Evolutionary conservation across 2,329 filamentous ascomycete genomes (phyloP).

Genomic region (Colletotrichum salicis): DNA sequence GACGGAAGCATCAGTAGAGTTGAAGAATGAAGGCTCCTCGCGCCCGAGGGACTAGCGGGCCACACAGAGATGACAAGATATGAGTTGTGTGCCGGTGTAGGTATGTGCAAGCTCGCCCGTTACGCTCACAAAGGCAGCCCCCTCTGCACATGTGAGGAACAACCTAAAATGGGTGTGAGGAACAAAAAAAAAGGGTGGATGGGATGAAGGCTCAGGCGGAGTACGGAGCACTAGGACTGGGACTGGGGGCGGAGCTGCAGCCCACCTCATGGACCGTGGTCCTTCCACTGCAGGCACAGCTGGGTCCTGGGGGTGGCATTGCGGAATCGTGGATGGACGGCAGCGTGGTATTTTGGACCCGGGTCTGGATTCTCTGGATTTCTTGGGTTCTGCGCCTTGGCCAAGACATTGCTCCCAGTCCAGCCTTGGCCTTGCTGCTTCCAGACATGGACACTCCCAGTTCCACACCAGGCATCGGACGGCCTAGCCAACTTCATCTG

Average conservation of each 20-base stretch:
- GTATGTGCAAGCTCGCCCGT: no score
- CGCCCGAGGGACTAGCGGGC: background rate
- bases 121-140: no score
- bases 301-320: background rate
- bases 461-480: background rate
- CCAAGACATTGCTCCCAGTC: background rate
- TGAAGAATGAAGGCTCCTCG: background rate
- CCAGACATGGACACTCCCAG: background rate
- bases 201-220: background rate
- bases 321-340: background rate
- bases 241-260: background rate
- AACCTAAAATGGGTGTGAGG: background rate
- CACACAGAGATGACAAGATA: no score
- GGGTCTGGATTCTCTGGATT: constrained; percentile 27
- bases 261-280: background rate
- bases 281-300: background rate
- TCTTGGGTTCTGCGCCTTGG: background rate
- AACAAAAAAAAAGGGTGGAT: background rate
- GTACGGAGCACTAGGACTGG: background rate
- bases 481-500: background rate
- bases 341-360: constrained; percentile 23
- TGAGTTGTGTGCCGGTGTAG: background rate
- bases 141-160: no score
- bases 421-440: background rate
- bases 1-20: constrained; percentile 10